Conservation (phyloP, 75 land plant species). For the Isoetes taiwanensis region DNA sequence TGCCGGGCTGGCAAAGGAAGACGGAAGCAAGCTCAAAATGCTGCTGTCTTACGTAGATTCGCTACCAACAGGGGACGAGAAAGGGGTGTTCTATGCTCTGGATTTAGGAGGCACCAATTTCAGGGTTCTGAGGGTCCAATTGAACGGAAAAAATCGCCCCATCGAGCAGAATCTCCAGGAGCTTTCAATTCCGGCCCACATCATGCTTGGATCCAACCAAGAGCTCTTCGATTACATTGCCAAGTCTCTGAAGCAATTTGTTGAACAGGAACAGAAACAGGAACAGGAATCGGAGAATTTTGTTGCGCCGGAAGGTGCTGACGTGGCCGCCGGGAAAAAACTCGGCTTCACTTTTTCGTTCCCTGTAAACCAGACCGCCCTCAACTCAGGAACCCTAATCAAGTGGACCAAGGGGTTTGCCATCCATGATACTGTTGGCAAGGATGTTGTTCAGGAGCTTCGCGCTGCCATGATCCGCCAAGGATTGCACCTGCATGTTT, state of each 20-base stretch:
- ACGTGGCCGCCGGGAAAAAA: background rate
- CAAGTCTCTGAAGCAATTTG: constrained; percentile 20
- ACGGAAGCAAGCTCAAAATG: constrained; percentile 86
- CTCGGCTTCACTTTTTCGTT: constrained; percentile 26
- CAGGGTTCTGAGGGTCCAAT: constrained; percentile 50
- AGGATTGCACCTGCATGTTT: constrained; percentile 53
- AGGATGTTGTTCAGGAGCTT: constrained; percentile 61
- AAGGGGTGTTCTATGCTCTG: constrained; percentile 66
- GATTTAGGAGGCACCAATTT: constrained; percentile 92
- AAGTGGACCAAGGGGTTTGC: constrained; percentile 24
- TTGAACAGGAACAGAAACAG: background rate
- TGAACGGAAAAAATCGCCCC: constrained; percentile 41
- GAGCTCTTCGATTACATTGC: constrained; percentile 39
- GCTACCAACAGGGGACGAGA: constrained; percentile 77
- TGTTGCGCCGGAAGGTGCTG: constrained; percentile 8
- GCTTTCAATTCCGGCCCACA: constrained; percentile 47
- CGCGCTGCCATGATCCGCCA: constrained; percentile 52
- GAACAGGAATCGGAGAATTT: no score
- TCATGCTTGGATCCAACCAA: constrained; percentile 57
- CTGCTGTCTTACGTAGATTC: constrained; percentile 67
- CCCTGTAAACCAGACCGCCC: constrained; percentile 14
- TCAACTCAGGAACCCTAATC: constrained; percentile 12
- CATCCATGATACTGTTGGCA: no score
- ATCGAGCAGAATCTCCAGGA: constrained; percentile 31
- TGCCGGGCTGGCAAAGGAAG: constrained; percentile 74